Conservation (phyloP, 164 flowering plant genomes). For the Vitis rupestris region DNA sequence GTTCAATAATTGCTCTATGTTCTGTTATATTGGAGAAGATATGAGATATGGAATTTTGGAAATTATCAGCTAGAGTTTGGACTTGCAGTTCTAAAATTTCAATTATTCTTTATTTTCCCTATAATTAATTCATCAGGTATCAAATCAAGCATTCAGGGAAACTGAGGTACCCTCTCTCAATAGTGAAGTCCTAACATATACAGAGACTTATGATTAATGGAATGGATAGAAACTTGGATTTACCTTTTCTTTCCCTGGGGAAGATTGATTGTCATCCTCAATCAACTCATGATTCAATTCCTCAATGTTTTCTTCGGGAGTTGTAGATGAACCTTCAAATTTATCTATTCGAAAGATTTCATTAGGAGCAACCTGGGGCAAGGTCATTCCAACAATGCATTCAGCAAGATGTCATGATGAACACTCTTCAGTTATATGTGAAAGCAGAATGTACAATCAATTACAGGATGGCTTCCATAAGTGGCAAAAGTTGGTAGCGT, state of each 20-base stretch:
- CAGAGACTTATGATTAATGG: no score
- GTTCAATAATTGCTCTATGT: neutral
- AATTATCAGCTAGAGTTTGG: neutral
- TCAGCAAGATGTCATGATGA: no score
- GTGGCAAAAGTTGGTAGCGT: neutral
- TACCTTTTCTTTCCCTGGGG: conserved; percentile 41
- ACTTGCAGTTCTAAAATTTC: neutral
- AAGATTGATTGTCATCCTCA: conserved; percentile 29
- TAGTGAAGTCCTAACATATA: no score
- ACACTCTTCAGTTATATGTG: no score
- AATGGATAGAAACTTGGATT: conserved; percentile 6
- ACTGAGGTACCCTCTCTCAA: neutral
- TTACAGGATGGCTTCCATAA: neutral
- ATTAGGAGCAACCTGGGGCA: no score
- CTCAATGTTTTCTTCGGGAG: conserved; percentile 41
- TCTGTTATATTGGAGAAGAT: neutral
- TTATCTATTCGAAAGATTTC: conserved; percentile 27
- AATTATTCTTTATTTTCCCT: neutral
- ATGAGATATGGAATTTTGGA: neutral
- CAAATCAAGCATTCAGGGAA: neutral
- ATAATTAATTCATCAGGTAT: neutral
- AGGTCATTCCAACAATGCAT: no score
- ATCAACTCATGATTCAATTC: conserved; percentile 26
- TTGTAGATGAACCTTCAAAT: conserved; percentile 44
- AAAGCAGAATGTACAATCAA: neutral